Evolutionary conservation across 2,329 filamentous ascomycete genomes (phyloP), one percentile per base, ranked within the genome.

Genomic region (Coleophoma crateriformis): DNA sequence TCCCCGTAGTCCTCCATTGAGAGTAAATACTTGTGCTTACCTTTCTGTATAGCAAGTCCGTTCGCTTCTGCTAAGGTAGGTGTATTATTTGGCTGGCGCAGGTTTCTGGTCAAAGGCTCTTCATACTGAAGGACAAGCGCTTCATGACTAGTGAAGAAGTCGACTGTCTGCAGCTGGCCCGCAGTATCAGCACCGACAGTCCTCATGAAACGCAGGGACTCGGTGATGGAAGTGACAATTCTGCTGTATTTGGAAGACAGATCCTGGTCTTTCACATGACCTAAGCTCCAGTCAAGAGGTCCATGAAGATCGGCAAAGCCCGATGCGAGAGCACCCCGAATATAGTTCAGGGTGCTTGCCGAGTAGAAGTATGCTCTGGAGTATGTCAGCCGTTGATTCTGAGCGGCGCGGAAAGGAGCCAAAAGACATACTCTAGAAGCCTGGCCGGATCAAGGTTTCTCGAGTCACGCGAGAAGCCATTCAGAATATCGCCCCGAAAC

Each of bases 111-210:
- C 40, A 99, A 74, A 46, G 82, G 81, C 69, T 96, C 84, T 67
- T 99, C 94, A 68, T 99, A 99, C 66, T 96, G 91, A 8, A 99
- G 81, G 2, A 96, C 79, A 17, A 99, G 79, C 4, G 90, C 94
- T 68, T 99, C 94, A 67, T 99, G 94, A 62, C 88, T 95, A 17
- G 92, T 96, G 77, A 86, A 99, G 45, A 99, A 79, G 64, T 99
- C 94, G 35, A 96, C 90, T 1, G 90, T 96, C 64, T 95, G 86
- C 33, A 97, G 78, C 64, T 90, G 85, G 45, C 87, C 84, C 50
- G 85, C 86, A 33, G 87, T 90, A 67, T 94, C 88, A 50, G 94
- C 90, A 48, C 94, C 94, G 54, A 97, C 87, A 11, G 91, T 96
- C 61, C 84, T 84, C 82, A 97, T 92, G 79, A 99, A 97, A 49